Evolutionary conservation across 495 filamentous ascomycete species (phyloP).

Genomic region (Podospora pseudopauciseta): DNA sequence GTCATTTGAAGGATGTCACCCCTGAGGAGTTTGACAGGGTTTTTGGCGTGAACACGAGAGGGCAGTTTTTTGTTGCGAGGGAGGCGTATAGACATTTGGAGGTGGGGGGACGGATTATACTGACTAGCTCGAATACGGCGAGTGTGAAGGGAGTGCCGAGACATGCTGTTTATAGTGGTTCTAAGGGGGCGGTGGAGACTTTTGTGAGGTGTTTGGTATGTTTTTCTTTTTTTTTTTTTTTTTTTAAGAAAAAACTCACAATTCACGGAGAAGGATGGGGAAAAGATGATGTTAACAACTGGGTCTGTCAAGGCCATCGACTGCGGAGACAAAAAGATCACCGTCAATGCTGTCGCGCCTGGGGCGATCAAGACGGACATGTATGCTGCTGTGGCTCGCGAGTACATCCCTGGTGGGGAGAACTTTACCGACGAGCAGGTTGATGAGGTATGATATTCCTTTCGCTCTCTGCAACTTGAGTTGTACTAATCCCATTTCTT

Average conservation of each 20-base stretch:
- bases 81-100: conserved; percentile 61
- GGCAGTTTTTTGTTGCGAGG: conserved; percentile 77
- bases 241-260: no score
- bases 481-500: no score
- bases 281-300: no score
- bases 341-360: conserved; percentile 63
- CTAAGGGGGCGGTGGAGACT: conserved; percentile 37
- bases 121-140: conserved; percentile 62
- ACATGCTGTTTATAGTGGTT: conserved; percentile 54
- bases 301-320: conserved; percentile 31
- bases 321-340: conserved; percentile 48
- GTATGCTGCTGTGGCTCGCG: conserved; percentile 59
- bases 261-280: no score
- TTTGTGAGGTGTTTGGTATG: conserved; percentile 28
- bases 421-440: conserved; percentile 41
- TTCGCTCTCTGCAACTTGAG: no score
- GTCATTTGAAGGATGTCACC: conserved; percentile 66
- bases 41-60: conserved; percentile 73
- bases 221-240: no score
- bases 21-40: conserved; percentile 72
- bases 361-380: conserved; percentile 69
- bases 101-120: conserved; percentile 58
- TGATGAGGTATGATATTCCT: conserved; percentile 17
- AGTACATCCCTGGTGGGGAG: conserved; percentile 60
- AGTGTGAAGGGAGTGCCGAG: conserved; percentile 59